These are phyloP conservation scores for Paraglomus brasilianum DNA, from an alignment of 192 early-diverging fungal genomes.

Conservation along the genomic window DNA sequence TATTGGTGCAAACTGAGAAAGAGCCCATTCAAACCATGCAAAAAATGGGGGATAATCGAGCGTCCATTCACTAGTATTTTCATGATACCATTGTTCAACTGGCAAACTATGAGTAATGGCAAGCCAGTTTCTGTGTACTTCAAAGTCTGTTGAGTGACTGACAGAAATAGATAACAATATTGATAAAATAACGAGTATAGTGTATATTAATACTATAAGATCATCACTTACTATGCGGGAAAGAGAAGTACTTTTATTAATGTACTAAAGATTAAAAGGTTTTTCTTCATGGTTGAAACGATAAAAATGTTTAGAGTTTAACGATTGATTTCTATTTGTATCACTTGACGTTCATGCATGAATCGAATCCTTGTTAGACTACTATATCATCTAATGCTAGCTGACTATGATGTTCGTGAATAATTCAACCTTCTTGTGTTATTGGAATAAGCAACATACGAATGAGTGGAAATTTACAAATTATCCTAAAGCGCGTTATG, in stretches of 20 bases:
- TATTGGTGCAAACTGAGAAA: slow-evolving; percentile 58
- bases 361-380: no score
- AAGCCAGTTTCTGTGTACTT: slow-evolving; percentile 97
- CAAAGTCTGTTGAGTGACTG: slow-evolving; percentile 95
- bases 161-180: not conserved
- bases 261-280: slow-evolving; percentile 49
- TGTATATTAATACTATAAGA: not conserved
- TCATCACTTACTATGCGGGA: slow-evolving; percentile 63
- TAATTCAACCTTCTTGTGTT: no score
- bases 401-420: no score
- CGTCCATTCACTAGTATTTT: slow-evolving; percentile 87
- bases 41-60: slow-evolving; percentile 98
- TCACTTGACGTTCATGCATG: no score
- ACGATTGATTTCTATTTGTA: no score
- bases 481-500: no score
- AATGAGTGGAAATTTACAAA: no score
- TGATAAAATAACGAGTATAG: not conserved
- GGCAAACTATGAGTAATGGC: slow-evolving; percentile 87
- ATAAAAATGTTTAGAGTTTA: no score
- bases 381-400: no score
- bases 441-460: no score
- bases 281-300: slow-evolving; percentile 35
- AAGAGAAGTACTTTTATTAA: slow-evolving; percentile 64
- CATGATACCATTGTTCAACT: slow-evolving; percentile 82
- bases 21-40: slow-evolving; percentile 88